A percentile compares a stretch with the other conserved stretches of the same genome.
Conservation (phyloP, 2,329 filamentous ascomycete genomes). For the Neofusicoccum sp. region DNA sequence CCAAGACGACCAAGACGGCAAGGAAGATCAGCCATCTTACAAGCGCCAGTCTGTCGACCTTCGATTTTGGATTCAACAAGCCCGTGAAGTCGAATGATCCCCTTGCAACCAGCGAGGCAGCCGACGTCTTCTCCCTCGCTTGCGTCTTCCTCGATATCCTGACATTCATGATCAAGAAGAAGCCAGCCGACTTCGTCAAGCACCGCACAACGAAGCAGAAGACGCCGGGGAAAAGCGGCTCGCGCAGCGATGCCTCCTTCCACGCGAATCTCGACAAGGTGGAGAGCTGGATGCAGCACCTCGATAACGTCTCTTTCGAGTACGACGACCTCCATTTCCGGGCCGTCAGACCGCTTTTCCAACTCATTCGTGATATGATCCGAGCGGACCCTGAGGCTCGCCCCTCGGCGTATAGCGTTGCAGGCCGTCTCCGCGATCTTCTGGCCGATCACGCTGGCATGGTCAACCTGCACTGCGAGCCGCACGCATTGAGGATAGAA, state of each 20-base stretch:
- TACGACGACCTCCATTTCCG: conserved; percentile 38
- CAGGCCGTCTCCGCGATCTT: conserved; percentile 37
- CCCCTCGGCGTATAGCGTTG: conserved; percentile 42
- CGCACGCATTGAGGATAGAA: not conserved
- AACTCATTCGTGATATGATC: conserved; percentile 44
- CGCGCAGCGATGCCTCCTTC: conserved; percentile 67
- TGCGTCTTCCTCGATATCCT: conserved; percentile 72
- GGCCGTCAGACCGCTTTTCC: conserved; percentile 41
- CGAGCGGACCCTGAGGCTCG: conserved; percentile 39
- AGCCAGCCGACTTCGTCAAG: conserved; percentile 62
- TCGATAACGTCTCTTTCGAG: conserved; percentile 58
- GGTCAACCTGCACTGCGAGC: conserved; percentile 34
- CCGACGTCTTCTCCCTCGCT: conserved; percentile 71
- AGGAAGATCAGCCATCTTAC: not conserved
- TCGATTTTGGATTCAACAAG: conserved; percentile 38
- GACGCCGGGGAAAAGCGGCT: conserved; percentile 50
- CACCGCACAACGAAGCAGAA: conserved; percentile 67
- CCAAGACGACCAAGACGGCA: conserved; percentile 33
- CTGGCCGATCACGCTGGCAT: conserved; percentile 32
- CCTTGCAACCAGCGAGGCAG: conserved; percentile 40
- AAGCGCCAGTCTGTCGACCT: conserved; percentile 24
- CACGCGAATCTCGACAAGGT: conserved; percentile 69
- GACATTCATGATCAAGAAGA: conserved; percentile 67
- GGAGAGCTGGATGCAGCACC: conserved; percentile 63
- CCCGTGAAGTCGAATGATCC: conserved; percentile 28